Conservation (phyloP, 257 asterid genomes). For the Solanum clarkiae region DNA sequence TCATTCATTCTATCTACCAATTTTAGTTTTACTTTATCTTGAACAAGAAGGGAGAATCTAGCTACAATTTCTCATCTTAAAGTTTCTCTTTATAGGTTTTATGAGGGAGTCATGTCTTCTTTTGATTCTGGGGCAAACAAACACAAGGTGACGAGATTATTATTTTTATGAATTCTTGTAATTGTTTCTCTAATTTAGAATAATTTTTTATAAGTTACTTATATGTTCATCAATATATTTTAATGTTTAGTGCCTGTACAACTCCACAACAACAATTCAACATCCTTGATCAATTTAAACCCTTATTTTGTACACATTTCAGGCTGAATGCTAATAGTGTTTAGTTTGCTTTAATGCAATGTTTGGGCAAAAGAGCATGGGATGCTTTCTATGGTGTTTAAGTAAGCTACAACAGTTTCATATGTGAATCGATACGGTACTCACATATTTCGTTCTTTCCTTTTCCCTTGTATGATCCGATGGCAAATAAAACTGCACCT, state of each 20-base stretch:
- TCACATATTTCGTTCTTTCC: not conserved
- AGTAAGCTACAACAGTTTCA: not conserved
- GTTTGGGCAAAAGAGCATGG: not conserved
- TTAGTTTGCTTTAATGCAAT: not conserved
- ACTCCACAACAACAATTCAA: not conserved
- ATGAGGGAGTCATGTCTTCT: not conserved
- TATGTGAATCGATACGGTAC: not conserved
- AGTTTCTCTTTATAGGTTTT: constrained; percentile 33
- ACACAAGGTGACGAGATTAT: constrained; percentile 22
- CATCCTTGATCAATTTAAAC: not conserved
- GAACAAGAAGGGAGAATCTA: not conserved
- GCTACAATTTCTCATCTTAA: constrained; percentile 2
- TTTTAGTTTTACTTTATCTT: not conserved
- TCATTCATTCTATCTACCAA: not conserved
- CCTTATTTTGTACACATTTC: not conserved
- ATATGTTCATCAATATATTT: not conserved
- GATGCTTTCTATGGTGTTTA: not conserved
- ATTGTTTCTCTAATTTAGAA: not conserved
- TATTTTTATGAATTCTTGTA: not conserved
- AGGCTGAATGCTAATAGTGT: not conserved
- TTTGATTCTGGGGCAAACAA: constrained; percentile 16
- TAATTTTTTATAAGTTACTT: not conserved
- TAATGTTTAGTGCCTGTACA: not conserved
- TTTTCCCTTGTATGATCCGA: not conserved
- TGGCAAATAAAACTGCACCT: no score